A percentile compares a stretch with the other conserved stretches of the same genome.
These are phyloP conservation scores for Zanthoxylum bungeanum DNA, from an alignment of 345 rosid genomes.

Conservation along the genomic window DNA sequence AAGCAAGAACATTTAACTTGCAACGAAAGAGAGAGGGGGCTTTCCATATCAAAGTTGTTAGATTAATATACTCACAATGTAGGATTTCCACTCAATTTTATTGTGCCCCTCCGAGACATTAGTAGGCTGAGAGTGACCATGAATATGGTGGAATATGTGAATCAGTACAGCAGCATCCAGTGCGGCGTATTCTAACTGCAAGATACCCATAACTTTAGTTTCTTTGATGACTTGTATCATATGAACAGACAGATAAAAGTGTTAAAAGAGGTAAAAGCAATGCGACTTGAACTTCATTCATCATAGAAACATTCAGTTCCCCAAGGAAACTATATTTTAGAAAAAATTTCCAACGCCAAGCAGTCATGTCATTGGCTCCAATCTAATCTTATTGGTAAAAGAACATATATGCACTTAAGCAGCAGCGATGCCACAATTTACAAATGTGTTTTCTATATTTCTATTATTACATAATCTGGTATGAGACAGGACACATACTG, in stretches of 20 bases:
- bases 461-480: too few relatives aligned
- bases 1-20: background rate
- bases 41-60: background rate
- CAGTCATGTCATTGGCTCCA: too few relatives aligned
- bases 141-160: conserved; percentile 62
- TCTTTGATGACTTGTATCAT: background rate
- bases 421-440: too few relatives aligned
- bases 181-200: conserved; percentile 93
- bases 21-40: background rate
- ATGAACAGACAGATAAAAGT: background rate
- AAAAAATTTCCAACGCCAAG: too few relatives aligned
- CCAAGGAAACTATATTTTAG: too few relatives aligned
- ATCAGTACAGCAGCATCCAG: conserved; percentile 84
- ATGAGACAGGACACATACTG: background rate
- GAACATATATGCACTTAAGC: too few relatives aligned
- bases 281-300: too few relatives aligned
- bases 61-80: conserved; percentile 48
- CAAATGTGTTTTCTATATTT: background rate
- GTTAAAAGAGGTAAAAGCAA: background rate
- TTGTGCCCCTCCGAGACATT: conserved; percentile 31
- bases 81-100: conserved; percentile 70
- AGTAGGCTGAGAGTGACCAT: conserved; percentile 38
- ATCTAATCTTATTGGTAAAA: too few relatives aligned
- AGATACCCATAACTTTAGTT: background rate
- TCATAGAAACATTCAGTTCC: too few relatives aligned